Evolutionary conservation across 768 basidiomycete species (phyloP).

Genomic region (Collybia sp.): DNA sequence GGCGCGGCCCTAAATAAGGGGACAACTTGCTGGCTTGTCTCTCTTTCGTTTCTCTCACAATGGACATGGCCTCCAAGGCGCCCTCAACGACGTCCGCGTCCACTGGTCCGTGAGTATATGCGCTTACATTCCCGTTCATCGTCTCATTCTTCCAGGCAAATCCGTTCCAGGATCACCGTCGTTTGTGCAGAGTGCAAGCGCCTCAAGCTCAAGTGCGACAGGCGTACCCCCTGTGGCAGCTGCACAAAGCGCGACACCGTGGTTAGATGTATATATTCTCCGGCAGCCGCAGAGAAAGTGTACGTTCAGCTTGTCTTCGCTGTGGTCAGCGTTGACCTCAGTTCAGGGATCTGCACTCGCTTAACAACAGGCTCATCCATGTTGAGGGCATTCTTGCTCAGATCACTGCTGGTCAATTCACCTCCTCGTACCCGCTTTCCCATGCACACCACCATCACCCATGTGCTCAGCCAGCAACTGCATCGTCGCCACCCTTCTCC

Average conservation of each 20-base stretch:
- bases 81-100: constrained; percentile 5
- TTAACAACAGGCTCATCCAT: constrained; percentile 74
- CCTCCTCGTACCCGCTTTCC: constrained; percentile 28
- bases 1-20: too few species aligned
- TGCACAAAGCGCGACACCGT: constrained; percentile 80
- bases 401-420: constrained; percentile 37
- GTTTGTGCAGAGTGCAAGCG: constrained; percentile 90
- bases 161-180: constrained; percentile 74
- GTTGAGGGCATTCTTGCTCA: constrained; percentile 60
- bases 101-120: constrained; percentile 13
- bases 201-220: constrained; percentile 81
- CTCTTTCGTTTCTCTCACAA: constrained; percentile 2
- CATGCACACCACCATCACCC: constrained; percentile 24
- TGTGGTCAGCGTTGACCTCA: neutral
- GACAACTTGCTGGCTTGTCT: too few species aligned
- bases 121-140: neutral
- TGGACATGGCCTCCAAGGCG: constrained; percentile 11
- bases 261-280: constrained; percentile 68
- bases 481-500: constrained; percentile 42
- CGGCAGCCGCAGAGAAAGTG: constrained; percentile 85
- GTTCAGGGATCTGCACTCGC: constrained; percentile 70
- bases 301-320: constrained; percentile 25
- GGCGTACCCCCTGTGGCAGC: constrained; percentile 70
- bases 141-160: constrained; percentile 37
- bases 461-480: constrained; percentile 24